phyloP scores from a whole-genome alignment of 805 yeast genomes.

The Vanderwaltozyma polyspora region DNA sequence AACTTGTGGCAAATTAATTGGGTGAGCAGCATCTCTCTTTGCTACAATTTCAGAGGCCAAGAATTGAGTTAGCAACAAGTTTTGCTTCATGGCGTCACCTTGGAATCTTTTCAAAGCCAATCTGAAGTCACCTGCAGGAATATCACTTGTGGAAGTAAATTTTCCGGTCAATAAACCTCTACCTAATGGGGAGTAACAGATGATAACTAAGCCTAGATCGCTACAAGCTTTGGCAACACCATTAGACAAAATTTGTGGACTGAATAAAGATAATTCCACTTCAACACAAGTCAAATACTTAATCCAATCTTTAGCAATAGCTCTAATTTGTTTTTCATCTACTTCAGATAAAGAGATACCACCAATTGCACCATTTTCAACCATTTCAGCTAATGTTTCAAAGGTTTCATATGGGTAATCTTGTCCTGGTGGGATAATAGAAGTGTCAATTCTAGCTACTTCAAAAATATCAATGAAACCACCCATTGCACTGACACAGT shows the following conservation, averaged over 20 bases:
- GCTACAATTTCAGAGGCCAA: conserved; percentile 39
- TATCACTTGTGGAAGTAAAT: conserved; percentile 34
- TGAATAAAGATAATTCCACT: conserved; percentile 64
- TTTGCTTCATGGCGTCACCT: conserved; percentile 44
- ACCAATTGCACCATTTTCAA: conserved; percentile 53
- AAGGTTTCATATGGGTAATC: conserved; percentile 42
- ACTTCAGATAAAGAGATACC: conserved; percentile 72
- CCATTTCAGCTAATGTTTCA: conserved; percentile 42
- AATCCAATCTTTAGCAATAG: conserved; percentile 40
- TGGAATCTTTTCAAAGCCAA: conserved; percentile 43
- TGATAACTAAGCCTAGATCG: conserved; percentile 49
- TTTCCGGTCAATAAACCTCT: conserved; percentile 67
- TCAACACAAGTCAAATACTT: conserved; percentile 59
- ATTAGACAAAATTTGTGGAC: conserved; percentile 47
- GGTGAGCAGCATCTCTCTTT: conserved; percentile 35
- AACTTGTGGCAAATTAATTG: conserved; percentile 50
- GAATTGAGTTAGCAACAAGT: conserved; percentile 37
- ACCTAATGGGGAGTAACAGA: conserved; percentile 78
- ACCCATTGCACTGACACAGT: conserved; percentile 31
- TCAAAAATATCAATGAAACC: conserved; percentile 52
- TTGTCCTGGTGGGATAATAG: conserved; percentile 15
- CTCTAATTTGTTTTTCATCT: conserved; percentile 45
- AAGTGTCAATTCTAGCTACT: conserved; percentile 56
- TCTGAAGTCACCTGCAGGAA: conserved; percentile 50
- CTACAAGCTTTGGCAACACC: conserved; percentile 54